Evolutionary conservation across 306 rosid species (phyloP).

Genomic region (Luffa aegyptiaca): DNA sequence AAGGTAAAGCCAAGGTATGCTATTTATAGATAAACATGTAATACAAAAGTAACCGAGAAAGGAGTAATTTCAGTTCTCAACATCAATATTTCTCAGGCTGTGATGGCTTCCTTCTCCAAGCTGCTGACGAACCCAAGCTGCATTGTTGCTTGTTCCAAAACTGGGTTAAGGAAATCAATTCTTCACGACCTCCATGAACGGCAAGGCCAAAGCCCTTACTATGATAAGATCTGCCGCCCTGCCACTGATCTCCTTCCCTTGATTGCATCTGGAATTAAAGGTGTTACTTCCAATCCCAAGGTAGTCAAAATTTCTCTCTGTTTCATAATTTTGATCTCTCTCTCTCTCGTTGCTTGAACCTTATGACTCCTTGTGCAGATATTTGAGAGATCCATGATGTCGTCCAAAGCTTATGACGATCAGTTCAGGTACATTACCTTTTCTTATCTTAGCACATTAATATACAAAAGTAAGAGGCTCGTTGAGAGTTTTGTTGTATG

Average conservation of each 20-base stretch:
- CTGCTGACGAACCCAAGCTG: background rate
- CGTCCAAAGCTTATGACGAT: background rate
- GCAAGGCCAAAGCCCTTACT: constrained; percentile 97
- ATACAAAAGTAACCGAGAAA: no score
- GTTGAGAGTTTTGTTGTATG: background rate
- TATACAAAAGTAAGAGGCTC: background rate
- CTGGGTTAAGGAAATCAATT: background rate
- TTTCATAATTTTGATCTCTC: background rate
- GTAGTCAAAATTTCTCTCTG: constrained; percentile 19
- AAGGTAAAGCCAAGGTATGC: background rate
- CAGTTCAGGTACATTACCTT: background rate
- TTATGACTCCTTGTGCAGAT: background rate
- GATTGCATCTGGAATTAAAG: constrained; percentile 68
- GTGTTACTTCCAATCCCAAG: constrained; percentile 96
- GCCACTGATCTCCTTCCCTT: constrained; percentile 83
- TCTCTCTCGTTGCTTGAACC: background rate
- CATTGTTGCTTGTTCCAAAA: background rate
- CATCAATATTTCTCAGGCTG: background rate
- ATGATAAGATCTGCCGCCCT: constrained; percentile 88
- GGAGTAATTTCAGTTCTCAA: no score
- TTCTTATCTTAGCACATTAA: background rate
- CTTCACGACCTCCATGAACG: constrained; percentile 87
- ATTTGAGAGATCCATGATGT: background rate
- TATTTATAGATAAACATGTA: background rate
- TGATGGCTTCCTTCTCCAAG: background rate